Conservation (phyloP, 495 filamentous ascomycete genomes). For the Xylaria telfairii region DNA sequence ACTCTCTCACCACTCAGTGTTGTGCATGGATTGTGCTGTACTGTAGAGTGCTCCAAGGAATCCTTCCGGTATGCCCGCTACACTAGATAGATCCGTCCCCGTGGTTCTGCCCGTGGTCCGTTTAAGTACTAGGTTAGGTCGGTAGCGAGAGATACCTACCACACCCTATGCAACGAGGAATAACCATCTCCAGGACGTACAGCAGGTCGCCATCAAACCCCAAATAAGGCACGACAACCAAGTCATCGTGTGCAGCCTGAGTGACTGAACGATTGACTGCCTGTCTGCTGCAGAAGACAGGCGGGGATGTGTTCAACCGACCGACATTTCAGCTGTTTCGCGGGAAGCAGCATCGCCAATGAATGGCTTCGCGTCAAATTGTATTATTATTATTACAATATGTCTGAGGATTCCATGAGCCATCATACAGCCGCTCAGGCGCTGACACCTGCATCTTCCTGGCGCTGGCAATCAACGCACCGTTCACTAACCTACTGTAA, state of each 20-base stretch:
- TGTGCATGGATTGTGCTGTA: neutral
- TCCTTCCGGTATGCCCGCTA: slow-evolving; percentile 11
- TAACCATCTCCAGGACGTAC: slow-evolving; percentile 11
- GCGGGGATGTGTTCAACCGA: slow-evolving; percentile 19
- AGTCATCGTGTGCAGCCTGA: slow-evolving; percentile 3
- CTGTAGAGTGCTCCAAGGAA: neutral
- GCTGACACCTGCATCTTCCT: slow-evolving; percentile 18
- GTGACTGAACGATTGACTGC: too few species aligned
- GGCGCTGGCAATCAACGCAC: neutral
- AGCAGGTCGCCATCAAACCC: slow-evolving; percentile 7
- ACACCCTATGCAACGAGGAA: too few species aligned
- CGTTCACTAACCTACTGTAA: too few species aligned
- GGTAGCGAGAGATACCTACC: too few species aligned
- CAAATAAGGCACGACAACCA: slow-evolving; percentile 14
- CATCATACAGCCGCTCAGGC: slow-evolving; percentile 18
- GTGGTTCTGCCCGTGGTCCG: neutral
- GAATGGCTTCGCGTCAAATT: neutral
- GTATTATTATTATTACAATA: too few species aligned
- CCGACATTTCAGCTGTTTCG: slow-evolving; percentile 24
- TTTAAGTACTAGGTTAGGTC: neutral
- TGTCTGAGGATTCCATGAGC: slow-evolving; percentile 16
- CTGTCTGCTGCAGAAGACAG: slow-evolving; percentile 16
- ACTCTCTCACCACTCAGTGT: neutral
- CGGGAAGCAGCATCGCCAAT: slow-evolving; percentile 15
- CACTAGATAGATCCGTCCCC: neutral